Evolutionary conservation across 225 moss, liverwort and hornwort genomes (phyloP).

Genomic region (Anthoceros angustus): DNA sequence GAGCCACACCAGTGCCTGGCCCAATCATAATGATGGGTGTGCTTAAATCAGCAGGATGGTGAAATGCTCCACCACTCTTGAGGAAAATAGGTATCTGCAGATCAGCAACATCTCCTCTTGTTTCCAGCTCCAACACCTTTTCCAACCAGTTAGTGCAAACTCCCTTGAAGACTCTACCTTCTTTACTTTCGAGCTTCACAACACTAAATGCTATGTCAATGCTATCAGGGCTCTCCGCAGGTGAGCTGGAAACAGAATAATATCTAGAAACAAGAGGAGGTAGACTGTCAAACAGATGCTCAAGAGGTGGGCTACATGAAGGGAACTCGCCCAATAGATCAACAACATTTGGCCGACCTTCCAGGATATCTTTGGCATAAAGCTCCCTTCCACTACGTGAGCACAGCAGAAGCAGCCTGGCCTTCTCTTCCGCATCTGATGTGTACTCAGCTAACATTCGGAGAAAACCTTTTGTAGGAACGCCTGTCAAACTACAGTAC

Average conservation of each 20-base stretch:
- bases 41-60: background rate
- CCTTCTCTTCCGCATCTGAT: background rate
- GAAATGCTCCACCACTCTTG: background rate
- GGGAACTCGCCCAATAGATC: background rate
- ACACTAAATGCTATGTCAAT: slow-evolving; percentile 2
- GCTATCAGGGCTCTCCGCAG: background rate
- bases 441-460: slow-evolving; percentile 1
- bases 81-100: background rate
- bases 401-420: background rate
- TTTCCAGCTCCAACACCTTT: background rate
- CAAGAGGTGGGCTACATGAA: slow-evolving; percentile 1
- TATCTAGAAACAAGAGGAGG: slow-evolving; percentile 3
- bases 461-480: slow-evolving; percentile 1
- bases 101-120: background rate
- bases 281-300: background rate
- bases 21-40: slow-evolving; percentile 1
- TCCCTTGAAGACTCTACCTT: background rate
- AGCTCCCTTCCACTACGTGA: background rate
- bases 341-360: background rate
- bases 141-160: background rate
- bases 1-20: slow-evolving; percentile 4
- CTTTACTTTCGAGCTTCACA: background rate
- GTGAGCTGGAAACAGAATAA: slow-evolving; percentile 1
- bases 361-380: background rate
- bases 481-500: background rate